A percentile compares a stretch with the other conserved stretches of the same genome.
These are phyloP conservation scores for Stagonosporopsis cucurbitacearum DNA, from an alignment of 2,329 filamentous ascomycete species.

Conservation along the genomic window DNA sequence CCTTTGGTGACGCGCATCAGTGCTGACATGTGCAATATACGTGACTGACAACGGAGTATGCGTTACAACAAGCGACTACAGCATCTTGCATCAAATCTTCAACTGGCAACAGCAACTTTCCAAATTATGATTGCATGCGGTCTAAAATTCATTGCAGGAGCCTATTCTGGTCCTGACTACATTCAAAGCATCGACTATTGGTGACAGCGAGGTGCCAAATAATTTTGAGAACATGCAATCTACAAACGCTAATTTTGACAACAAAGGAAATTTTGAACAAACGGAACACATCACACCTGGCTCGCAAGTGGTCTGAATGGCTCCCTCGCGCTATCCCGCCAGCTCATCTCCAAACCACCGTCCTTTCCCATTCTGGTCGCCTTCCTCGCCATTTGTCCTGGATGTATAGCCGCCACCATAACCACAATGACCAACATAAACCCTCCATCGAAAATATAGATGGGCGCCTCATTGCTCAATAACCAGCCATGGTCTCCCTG, in stretches of 20 bases:
- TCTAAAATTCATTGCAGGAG: neutral
- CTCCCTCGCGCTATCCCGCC: slow-evolving; percentile 2
- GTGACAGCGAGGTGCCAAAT: neutral
- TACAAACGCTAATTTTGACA: neutral
- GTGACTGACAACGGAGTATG: neutral
- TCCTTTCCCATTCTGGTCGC: neutral
- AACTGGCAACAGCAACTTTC: neutral
- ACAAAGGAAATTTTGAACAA: neutral
- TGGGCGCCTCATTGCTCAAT: neutral
- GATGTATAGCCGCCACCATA: neutral
- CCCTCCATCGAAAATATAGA: neutral
- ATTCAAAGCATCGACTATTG: neutral
- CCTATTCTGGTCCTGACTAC: too few relatives aligned
- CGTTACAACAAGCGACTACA: neutral
- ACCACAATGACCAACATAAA: neutral
- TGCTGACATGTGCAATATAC: neutral
- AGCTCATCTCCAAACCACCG: neutral
- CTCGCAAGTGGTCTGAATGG: neutral
- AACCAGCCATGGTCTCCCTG: slow-evolving; percentile 7
- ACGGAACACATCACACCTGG: neutral
- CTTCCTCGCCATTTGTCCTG: neutral
- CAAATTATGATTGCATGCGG: neutral
- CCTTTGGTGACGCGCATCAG: neutral
- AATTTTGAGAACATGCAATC: neutral
- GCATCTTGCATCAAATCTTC: neutral